These are phyloP conservation scores for Suhomyces pyralidae DNA, from an alignment of 805 yeast genomes.

Conservation along the genomic window DNA sequence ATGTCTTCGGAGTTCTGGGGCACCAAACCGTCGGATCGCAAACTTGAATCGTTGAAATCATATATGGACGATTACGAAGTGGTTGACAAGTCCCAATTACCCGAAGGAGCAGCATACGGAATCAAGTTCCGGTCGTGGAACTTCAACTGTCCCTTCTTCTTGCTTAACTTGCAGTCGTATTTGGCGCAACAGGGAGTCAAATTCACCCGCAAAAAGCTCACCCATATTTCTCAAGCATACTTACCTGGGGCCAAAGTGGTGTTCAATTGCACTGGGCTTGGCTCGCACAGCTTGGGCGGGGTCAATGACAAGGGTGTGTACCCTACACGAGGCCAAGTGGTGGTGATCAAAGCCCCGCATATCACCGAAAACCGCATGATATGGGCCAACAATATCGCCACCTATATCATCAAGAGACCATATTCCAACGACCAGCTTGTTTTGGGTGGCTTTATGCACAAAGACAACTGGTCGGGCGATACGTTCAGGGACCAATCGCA, in stretches of 20 bases:
- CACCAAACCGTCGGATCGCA: conserved; percentile 40
- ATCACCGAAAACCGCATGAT: conserved; percentile 54
- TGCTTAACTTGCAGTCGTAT: conserved; percentile 45
- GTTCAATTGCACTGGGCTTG: conserved; percentile 77
- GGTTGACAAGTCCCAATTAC: conserved; percentile 35
- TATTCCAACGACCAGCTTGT: conserved; percentile 61
- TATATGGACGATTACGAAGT: conserved; percentile 48
- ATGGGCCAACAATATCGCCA: conserved; percentile 60
- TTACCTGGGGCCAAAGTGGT: conserved; percentile 40
- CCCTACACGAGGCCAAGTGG: conserved; percentile 81
- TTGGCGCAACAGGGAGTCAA: conserved; percentile 49
- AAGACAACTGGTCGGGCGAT: conserved; percentile 59
- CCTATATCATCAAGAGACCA: conserved; percentile 74
- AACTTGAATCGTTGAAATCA: conserved; percentile 44
- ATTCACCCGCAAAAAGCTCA: conserved; percentile 45
- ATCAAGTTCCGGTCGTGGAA: conserved; percentile 59
- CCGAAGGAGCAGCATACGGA: conserved; percentile 55
- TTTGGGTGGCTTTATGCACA: conserved; percentile 72
- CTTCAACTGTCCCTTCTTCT: conserved; percentile 67
- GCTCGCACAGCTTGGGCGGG: conserved; percentile 63
- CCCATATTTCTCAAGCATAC: conserved; percentile 58
- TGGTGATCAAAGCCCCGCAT: conserved; percentile 68
- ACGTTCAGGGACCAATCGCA: conserved; percentile 56
- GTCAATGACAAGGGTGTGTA: conserved; percentile 59
- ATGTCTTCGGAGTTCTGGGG: conserved; percentile 65